phyloP scores from a whole-genome alignment of 768 basidiomycete genomes.

The Asterophora lycoperdoides region DNA sequence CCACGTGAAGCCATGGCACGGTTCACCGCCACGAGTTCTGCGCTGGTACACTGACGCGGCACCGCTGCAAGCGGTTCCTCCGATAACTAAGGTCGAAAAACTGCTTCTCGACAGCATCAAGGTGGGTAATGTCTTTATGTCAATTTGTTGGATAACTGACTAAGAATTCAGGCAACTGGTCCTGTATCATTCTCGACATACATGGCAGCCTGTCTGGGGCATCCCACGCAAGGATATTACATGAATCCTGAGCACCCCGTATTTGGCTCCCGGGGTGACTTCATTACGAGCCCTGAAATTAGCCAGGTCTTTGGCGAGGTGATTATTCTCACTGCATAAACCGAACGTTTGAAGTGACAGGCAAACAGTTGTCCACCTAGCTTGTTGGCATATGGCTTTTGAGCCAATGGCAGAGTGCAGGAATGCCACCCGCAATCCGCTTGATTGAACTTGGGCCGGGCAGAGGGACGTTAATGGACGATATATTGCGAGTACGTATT shows the following conservation, averaged over 20 bases:
- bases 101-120: conserved; percentile 69
- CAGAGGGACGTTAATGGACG: conserved; percentile 85
- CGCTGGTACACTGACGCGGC: conserved; percentile 8
- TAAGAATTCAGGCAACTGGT: conserved; percentile 64
- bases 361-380: conserved; percentile 40
- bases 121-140: conserved; percentile 33
- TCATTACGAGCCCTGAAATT: conserved; percentile 95
- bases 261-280: conserved; percentile 87
- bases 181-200: conserved; percentile 86
- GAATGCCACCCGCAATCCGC: conserved; percentile 47
- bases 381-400: conserved; percentile 84
- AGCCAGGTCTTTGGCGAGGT: conserved; percentile 97
- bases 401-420: conserved; percentile 63
- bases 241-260: conserved; percentile 69
- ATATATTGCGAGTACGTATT: conserved; percentile 72
- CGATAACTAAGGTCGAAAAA: conserved; percentile 51
- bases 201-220: conserved; percentile 87
- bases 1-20: background rate
- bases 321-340: conserved; percentile 19
- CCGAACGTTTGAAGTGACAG: conserved; percentile 34
- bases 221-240: conserved; percentile 93
- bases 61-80: conserved; percentile 4
- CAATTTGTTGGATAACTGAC: conserved; percentile 5
- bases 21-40: background rate
- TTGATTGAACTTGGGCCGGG: conserved; percentile 94